Conservation (phyloP, 768 basidiomycete genomes). For the Hemileccinum rubropunctum region DNA sequence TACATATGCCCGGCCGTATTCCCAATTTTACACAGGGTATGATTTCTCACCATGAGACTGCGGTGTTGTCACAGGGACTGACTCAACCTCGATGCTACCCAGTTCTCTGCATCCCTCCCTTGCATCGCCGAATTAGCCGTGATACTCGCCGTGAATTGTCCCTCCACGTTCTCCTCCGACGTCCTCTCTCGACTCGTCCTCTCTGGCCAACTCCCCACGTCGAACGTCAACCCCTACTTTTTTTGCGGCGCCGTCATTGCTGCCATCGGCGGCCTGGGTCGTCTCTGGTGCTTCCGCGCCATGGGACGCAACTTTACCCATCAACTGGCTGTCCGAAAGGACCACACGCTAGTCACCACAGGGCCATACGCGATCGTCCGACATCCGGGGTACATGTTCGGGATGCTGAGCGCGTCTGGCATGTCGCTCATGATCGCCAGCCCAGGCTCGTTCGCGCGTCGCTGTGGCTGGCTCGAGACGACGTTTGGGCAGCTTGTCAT, state of each 20-base stretch:
- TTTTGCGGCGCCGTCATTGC: conserved; percentile 28
- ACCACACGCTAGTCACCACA: conserved; percentile 31
- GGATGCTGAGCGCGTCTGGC: conserved; percentile 23
- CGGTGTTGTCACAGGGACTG: background rate
- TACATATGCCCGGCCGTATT: conserved; percentile 19
- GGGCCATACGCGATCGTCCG: conserved; percentile 38
- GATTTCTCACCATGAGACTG: background rate
- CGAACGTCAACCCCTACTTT: conserved; percentile 26
- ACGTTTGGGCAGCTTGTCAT: conserved; percentile 13
- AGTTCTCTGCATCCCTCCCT: conserved; percentile 29
- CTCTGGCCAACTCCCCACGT: conserved; percentile 18
- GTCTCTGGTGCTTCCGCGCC: conserved; percentile 35
- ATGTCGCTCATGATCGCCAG: conserved; percentile 31
- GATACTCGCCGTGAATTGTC: conserved; percentile 13
- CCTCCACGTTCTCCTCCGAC: conserved; percentile 18
- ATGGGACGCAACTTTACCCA: conserved; percentile 37
- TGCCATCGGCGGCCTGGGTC: conserved; percentile 31
- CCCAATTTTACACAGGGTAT: conserved; percentile 25
- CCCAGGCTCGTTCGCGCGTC: conserved; percentile 26
- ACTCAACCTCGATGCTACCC: background rate
- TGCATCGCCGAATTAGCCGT: conserved; percentile 28
- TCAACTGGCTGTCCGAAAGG: conserved; percentile 29
- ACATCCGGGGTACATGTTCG: conserved; percentile 35
- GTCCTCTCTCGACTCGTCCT: conserved; percentile 20
- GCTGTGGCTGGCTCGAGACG: conserved; percentile 30